Base-by-base conservation (phyloP, 495 filamentous ascomycete species). In the Cercophora sp. region DNA sequence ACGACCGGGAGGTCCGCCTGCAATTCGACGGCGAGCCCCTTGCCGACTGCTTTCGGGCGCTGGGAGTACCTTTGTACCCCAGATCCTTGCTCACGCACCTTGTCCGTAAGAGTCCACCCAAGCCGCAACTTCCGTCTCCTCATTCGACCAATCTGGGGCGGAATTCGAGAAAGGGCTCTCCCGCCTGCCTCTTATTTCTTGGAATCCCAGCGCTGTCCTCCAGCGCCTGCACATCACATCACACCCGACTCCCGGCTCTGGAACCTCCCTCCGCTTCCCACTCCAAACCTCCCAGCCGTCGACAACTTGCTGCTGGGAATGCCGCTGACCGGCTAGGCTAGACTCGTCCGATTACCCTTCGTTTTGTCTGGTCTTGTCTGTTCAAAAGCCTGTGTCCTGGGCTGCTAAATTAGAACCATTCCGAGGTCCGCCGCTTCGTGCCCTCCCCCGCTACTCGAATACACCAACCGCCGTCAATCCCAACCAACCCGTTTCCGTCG, bases 181-280 rank as follows among this genome's bases (percentile, higher is more conserved):
- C 46, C 48, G 49, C 48, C 55, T 47, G 48, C 59, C 55, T 61
- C 52, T 58, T 52, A 61, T 55, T 61, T 58, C 53, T 54, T 53
- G 43, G 53, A 53, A 56, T 27, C 48, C 45, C 45, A 56, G 57
- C 37, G 46, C 57, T 32, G 48, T 34, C 16, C 57, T 55, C 37
- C 37, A 53, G 43, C 53, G 48, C 34, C 48, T 51, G 36, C 36
- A 41, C 48, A 41, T 40, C 35, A 51, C 48, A 41, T 31, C 16
- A 29, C 36, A 45, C 53, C 24, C 47, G 34, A 25, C 34, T 36
- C 32, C 13, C 35, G 34, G 27, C 47, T 24, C 35, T 50, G 24
- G 34, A 23, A 20, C 42, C 19, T 31, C 29, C 35, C 41, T 35
- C 41, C 56, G n/a, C n/a, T 41, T 46, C 41, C 34, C n/a, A 23